phyloP scores from a whole-genome alignment of 2,329 filamentous ascomycete species.

The Lachnellula hyalina region DNA sequence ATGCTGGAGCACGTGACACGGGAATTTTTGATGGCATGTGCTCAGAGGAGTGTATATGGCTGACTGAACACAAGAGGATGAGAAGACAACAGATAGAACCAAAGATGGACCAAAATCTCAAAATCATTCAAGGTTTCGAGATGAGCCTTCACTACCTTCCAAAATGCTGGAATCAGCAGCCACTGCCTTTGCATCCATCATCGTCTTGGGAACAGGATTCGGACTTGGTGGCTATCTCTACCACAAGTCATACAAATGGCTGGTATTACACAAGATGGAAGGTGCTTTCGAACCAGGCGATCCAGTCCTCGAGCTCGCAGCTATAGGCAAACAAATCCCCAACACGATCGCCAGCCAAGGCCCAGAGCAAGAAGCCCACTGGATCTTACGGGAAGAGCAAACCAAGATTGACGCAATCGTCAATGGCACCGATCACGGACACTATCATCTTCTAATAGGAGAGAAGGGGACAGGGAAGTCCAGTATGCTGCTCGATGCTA shows the following conservation, averaged over 20 bases:
- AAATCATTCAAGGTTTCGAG: conserved; percentile 4
- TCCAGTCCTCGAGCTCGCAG: conserved; percentile 77
- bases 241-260: conserved; percentile 79
- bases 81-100: background rate
- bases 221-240: conserved; percentile 68
- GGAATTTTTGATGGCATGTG: too few relatives aligned
- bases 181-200: conserved; percentile 69
- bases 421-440: conserved; percentile 63
- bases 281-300: conserved; percentile 90
- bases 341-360: conserved; percentile 36
- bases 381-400: conserved; percentile 84
- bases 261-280: conserved; percentile 89
- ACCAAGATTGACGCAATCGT: conserved; percentile 76
- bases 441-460: conserved; percentile 87
- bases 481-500: conserved; percentile 92
- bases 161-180: conserved; percentile 72
- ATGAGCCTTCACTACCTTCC: conserved; percentile 23
- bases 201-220: conserved; percentile 63
- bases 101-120: conserved; percentile 6
- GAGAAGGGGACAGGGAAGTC: conserved; percentile 97
- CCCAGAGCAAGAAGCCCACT: conserved; percentile 46
- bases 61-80: background rate
- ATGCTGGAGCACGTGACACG: background rate
- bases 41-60: background rate
- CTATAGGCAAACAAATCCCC: conserved; percentile 53